phyloP scores from a whole-genome alignment of 2,329 filamentous ascomycete genomes.

The Colletotrichum orchidophilum region DNA sequence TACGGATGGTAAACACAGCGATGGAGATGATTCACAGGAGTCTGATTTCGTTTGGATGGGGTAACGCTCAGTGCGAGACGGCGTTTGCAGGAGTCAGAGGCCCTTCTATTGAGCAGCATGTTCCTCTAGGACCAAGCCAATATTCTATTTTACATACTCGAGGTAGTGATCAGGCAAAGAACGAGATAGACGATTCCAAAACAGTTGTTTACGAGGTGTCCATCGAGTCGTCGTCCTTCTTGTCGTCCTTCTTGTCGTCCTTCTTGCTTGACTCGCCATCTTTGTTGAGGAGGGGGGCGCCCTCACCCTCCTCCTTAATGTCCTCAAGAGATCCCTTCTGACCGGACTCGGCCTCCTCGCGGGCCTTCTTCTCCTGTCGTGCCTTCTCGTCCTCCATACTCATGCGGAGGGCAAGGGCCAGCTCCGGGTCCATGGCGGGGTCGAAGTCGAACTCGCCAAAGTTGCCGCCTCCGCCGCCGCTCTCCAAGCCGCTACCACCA shows the following conservation, averaged over 20 bases:
- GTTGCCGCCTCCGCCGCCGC: conserved; percentile 66
- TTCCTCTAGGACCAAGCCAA: conserved; percentile 25
- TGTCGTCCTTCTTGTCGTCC: conserved; percentile 55
- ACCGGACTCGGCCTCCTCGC: conserved; percentile 76
- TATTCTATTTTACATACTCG: conserved; percentile 34
- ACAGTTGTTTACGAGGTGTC: conserved; percentile 75
- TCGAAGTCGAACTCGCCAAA: conserved; percentile 85
- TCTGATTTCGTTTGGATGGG: conserved; percentile 1
- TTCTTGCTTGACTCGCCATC: conserved; percentile 58
- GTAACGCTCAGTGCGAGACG: conserved; percentile 2
- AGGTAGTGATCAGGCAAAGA: conserved; percentile 21
- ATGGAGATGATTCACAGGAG: background rate
- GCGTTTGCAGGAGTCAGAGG: conserved; percentile 29
- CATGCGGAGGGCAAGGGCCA: conserved; percentile 94
- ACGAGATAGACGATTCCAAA: background rate
- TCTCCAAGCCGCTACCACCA: conserved; percentile 65
- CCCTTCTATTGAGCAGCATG: conserved; percentile 30
- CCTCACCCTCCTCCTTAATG: conserved; percentile 83
- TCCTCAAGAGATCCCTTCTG: conserved; percentile 81
- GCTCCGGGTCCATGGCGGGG: conserved; percentile 88
- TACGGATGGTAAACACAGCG: background rate
- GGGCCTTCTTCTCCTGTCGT: conserved; percentile 85
- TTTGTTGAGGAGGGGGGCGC: conserved; percentile 70
- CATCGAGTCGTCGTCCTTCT: conserved; percentile 79
- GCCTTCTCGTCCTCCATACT: conserved; percentile 98